Evolutionary conservation across 352 stramenopile genomes (phyloP).

Genomic region (Pythium aristosporum): DNA sequence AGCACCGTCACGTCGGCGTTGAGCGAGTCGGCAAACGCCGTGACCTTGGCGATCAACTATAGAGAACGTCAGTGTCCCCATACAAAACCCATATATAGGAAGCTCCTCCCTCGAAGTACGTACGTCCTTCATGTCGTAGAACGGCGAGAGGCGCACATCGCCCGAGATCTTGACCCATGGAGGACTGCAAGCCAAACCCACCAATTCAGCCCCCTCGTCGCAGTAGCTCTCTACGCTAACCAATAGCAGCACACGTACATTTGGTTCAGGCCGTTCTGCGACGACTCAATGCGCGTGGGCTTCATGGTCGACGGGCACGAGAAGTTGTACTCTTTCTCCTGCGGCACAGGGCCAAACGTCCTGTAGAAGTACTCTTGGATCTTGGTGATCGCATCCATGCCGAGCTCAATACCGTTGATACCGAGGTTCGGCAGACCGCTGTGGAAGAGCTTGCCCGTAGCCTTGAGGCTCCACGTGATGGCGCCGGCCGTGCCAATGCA

Average conservation of each 20-base stretch:
- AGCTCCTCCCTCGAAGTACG: constrained; percentile 4
- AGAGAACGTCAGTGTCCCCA: background rate
- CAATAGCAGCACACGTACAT: constrained; percentile 45
- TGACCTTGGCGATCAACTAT: constrained; percentile 71
- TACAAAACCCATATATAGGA: background rate
- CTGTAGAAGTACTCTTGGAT: constrained; percentile 91
- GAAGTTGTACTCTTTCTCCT: constrained; percentile 91
- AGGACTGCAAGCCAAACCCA: constrained; percentile 48
- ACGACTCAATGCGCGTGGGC: constrained; percentile 80
- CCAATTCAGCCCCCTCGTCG: background rate
- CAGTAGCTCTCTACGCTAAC: background rate
- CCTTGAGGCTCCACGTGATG: constrained; percentile 90
- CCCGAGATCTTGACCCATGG: constrained; percentile 89
- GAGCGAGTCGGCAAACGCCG: constrained; percentile 83
- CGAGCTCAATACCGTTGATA: constrained; percentile 90
- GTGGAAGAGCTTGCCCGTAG: constrained; percentile 91
- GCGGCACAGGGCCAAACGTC: constrained; percentile 78
- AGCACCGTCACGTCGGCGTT: constrained; percentile 85
- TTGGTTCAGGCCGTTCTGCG: constrained; percentile 77
- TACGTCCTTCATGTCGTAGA: constrained; percentile 91
- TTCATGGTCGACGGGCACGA: constrained; percentile 88
- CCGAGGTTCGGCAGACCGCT: constrained; percentile 86
- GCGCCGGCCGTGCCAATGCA: constrained; percentile 90
- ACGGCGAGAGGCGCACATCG: constrained; percentile 89
- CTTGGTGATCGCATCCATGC: constrained; percentile 79